Base-by-base conservation (phyloP, 495 filamentous ascomycete genomes). In the Symbiotaphrina buchneri region DNA sequence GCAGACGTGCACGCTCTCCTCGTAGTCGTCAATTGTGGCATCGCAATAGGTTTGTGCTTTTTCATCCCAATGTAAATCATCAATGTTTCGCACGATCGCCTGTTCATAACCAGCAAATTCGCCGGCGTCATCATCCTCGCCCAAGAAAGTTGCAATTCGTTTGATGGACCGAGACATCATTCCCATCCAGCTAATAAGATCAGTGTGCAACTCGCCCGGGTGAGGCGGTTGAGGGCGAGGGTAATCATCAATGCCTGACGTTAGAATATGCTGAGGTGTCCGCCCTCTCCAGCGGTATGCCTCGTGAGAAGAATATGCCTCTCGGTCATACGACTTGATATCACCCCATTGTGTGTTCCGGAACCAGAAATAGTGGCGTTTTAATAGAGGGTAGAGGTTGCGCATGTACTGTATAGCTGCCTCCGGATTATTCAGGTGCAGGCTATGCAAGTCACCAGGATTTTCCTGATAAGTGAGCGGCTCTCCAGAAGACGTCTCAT, bases 231-330 rank as follows among this genome's bases (percentile, higher is more conserved):
- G 83, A 15, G 90, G 61, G 24, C 87, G 71, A 27, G 87, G 87
- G 47, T 95, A 95, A 51, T 97, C 87, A 44, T 97, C 87, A 6
- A 95, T 61, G 7, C 87, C 87, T 21, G 82, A 92, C 11, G 87
- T 87, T 34, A 97, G 59, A 37, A 87, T 74, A 47, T 95, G 87
- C 33, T 70, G 64, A 6, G 70, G 57, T 21, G 78, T 84, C 24
- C 90, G 80, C 41, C 87, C 87, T 30, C 90, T 75, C 87, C 87
- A 97, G 41, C 87, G 74, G 56, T 93, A 97, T 8, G 65, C 87
- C 53, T 95, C 87, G 43, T 76, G 83, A 17, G 61, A 61, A 2
- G 78, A 90, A 53, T 72, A 83, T 0, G 79, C 81, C 34, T 81
- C 68, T 21, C 85, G 74, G 31, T 93, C 84, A 45, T 91, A 97